phyloP scores from a whole-genome alignment of 257 asterid species.

The Verbascum thapsus region DNA sequence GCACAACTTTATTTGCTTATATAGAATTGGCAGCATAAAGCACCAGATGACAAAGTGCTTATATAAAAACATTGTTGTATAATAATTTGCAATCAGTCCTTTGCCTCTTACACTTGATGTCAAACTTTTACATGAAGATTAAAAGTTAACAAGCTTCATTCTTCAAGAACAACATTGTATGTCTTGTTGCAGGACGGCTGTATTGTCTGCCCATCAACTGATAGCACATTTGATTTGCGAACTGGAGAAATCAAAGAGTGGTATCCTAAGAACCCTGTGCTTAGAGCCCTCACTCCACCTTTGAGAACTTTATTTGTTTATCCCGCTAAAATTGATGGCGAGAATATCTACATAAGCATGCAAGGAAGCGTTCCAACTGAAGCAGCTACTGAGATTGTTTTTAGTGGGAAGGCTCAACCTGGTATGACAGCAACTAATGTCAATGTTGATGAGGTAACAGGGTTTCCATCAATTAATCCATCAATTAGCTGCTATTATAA shows the following conservation, averaged over 20 bases:
- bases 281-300: slow-evolving; percentile 89
- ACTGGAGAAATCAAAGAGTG: slow-evolving; percentile 89
- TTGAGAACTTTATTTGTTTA: slow-evolving; percentile 60
- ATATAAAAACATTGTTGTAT: too few species aligned
- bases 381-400: slow-evolving; percentile 79
- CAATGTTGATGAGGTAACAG: slow-evolving; percentile 91
- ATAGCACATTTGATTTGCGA: slow-evolving; percentile 81
- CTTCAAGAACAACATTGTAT: background rate
- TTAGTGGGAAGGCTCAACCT: slow-evolving; percentile 97
- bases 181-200: slow-evolving; percentile 76
- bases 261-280: slow-evolving; percentile 92
- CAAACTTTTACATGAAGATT: too few species aligned
- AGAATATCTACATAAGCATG: slow-evolving; percentile 69
- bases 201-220: slow-evolving; percentile 89
- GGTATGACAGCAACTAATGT: slow-evolving; percentile 82
- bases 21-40: too few species aligned
- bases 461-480: background rate
- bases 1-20: too few species aligned
- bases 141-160: slow-evolving; percentile 4
- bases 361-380: slow-evolving; percentile 41
- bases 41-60: too few species aligned
- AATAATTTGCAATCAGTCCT: too few species aligned
- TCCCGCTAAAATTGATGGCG: slow-evolving; percentile 66
- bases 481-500: too few species aligned
- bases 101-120: too few species aligned